phyloP scores from a whole-genome alignment of 305 asterid genomes.

The Rubia balearica region DNA sequence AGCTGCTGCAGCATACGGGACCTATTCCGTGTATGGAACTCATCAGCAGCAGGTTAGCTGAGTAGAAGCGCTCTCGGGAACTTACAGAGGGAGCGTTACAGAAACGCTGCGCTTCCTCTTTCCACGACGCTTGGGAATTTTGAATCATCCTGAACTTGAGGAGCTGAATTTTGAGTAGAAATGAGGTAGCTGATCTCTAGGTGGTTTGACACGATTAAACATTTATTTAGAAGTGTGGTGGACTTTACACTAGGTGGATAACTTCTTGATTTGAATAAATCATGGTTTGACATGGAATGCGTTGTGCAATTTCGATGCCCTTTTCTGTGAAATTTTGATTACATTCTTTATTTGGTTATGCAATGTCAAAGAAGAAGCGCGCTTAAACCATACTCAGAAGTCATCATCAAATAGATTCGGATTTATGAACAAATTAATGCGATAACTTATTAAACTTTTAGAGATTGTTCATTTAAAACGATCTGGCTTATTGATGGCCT shows the following conservation, averaged over 20 bases:
- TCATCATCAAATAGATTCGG: background rate
- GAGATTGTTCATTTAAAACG: too few relatives aligned
- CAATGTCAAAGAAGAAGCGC: background rate
- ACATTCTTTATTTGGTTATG: too few relatives aligned
- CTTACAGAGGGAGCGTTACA: background rate
- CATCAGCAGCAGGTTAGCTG: constrained; percentile 90
- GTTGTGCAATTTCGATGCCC: background rate
- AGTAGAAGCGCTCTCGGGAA: constrained; percentile 12
- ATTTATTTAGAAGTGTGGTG: constrained; percentile 49
- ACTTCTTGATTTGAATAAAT: constrained; percentile 57
- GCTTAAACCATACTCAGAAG: background rate
- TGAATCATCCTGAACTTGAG: constrained; percentile 31
- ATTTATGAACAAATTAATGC: too few relatives aligned
- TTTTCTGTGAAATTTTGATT: background rate
- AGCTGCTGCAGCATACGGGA: constrained; percentile 52
- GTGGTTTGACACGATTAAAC: constrained; percentile 35
- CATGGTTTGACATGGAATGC: constrained; percentile 21
- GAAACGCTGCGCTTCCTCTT: constrained; percentile 18
- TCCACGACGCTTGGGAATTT: constrained; percentile 26
- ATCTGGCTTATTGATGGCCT: too few relatives aligned
- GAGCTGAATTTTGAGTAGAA: constrained; percentile 67
- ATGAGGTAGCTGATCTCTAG: constrained; percentile 36
- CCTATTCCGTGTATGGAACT: constrained; percentile 68
- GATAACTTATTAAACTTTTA: too few relatives aligned
- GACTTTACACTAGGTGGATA: constrained; percentile 23